These are phyloP conservation scores for Vaucheria bursata DNA, from an alignment of 352 stramenopile species.

Conservation along the genomic window DNA sequence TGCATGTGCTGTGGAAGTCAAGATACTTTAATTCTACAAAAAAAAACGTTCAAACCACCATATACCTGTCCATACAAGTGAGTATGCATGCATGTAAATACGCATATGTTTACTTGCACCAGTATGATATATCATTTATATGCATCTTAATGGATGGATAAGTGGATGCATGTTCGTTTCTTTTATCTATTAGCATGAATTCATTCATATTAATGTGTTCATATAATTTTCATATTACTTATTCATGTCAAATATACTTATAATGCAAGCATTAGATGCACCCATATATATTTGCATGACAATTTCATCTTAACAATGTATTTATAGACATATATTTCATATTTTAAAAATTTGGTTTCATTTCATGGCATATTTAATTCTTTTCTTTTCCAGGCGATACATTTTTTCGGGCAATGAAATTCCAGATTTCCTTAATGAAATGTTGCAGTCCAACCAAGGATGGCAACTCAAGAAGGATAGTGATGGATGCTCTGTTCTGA, in stretches of 20 bases:
- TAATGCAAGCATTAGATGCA: background rate
- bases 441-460: background rate
- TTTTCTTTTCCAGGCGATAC: background rate
- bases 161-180: background rate
- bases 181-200: background rate
- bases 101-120: background rate
- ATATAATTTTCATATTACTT: background rate
- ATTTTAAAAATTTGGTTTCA: background rate
- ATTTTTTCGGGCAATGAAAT: background rate
- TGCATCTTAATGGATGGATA: background rate
- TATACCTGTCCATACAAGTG: slow-evolving; percentile 15
- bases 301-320: background rate
- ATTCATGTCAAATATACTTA: background rate
- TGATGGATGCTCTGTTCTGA: background rate
- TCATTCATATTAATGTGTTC: background rate
- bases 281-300: background rate
- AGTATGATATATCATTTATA: background rate
- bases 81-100: background rate
- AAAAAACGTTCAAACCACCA: slow-evolving; percentile 21
- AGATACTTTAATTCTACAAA: background rate
- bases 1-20: slow-evolving; percentile 3
- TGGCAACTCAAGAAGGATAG: background rate
- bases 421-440: background rate
- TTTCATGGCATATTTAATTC: background rate
- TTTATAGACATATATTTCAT: background rate